Evolutionary conservation across 169 alveolate species (phyloP), one percentile per base, ranked within the genome.

Genomic region (Plasmodium adleri): DNA sequence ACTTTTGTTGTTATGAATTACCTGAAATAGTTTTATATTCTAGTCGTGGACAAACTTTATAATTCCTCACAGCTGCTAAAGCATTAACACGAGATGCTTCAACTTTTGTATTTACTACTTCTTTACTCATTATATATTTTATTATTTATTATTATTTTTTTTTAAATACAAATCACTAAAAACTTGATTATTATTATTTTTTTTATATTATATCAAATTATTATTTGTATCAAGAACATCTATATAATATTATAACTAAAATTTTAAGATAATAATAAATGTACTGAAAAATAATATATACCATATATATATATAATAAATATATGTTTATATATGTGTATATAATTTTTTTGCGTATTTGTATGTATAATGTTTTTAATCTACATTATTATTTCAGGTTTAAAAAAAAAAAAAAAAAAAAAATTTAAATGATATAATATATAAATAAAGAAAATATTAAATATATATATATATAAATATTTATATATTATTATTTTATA

Each of bases 11-110:
- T 8, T 10, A 15, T 10, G 9, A n/a, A 15, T 56, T 68, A 73
- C 86, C 97, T 39, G 95, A 92, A 59, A 99, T 98, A 52, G 99
- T 98, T 88, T 98, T 97, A 95, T 98, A 98, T 90, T 98, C 99
- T 32, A 98, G 96, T 85, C 98, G 97, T 45, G 99, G 99, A 88
- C 97, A 96, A 80, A 97, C 96, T 67, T 93, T 91, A 93, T 96
- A 97, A 93, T 98, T 95, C 83, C 98, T 93, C 47, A 96, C 90
- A 3, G 96, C 99, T 12, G 99, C 99, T 87, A 95, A 92, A 63
- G 97, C 98, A 93, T 97, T 92, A 73, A 91, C 94, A 15, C 90
- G 93, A 68, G 92, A 91, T 74, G 95, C 97, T 75, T 95, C 95
- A 6, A 90, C 74, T 73, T 92, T 74, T 32, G 89, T 93, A 24